Evolutionary conservation across 2,329 filamentous ascomycete species (phyloP).

Genomic region (Orbilia ellipsospora): DNA sequence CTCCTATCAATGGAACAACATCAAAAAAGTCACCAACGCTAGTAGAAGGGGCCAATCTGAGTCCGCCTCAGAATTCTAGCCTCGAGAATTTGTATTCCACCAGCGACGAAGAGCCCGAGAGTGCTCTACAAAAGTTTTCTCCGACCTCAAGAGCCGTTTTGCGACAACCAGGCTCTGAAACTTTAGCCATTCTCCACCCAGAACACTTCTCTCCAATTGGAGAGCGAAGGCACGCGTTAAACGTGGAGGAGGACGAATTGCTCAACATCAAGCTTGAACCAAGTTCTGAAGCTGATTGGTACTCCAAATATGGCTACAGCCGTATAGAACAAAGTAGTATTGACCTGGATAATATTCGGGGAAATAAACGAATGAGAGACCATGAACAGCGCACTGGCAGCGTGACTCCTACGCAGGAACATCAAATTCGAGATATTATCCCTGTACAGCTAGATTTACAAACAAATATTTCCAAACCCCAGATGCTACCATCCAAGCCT

Average conservation of each 20-base stretch:
- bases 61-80: background rate
- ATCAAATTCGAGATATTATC: background rate
- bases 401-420: background rate
- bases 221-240: background rate
- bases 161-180: constrained; percentile 36
- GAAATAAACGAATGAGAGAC: background rate
- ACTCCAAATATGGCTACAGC: constrained; percentile 45
- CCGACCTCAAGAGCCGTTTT: constrained; percentile 41
- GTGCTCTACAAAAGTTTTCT: constrained; percentile 41
- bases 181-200: constrained; percentile 35
- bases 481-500: too few species aligned
- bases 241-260: background rate
- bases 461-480: background rate
- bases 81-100: constrained; percentile 19
- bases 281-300: constrained; percentile 29
- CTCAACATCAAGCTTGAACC: constrained; percentile 27
- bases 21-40: background rate
- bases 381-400: too few species aligned
- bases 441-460: background rate
- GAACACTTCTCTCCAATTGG: constrained; percentile 21
- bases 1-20: background rate
- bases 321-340: constrained; percentile 29
- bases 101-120: constrained; percentile 43
- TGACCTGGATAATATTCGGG: constrained; percentile 38
- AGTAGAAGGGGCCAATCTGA: background rate